Percentiles rank a stretch among this genome's conserved stretches.
These are phyloP conservation scores for Rhazya stricta DNA, from an alignment of 257 asterid species.

Conservation along the genomic window DNA sequence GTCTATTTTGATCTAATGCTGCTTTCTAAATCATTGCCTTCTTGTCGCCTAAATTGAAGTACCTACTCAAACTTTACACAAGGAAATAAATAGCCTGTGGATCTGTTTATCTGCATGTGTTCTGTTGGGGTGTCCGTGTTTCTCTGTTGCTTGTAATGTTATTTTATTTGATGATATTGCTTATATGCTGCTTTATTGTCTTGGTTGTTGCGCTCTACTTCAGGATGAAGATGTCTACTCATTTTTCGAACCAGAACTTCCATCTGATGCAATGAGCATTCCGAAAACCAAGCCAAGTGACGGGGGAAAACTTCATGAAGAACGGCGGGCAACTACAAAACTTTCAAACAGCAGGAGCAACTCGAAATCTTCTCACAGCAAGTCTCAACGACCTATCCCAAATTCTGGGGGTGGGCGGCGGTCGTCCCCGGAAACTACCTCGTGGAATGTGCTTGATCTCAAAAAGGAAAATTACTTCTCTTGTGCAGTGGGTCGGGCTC, in stretches of 20 bases:
- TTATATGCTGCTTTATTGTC: background rate
- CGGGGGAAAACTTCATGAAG: slow-evolving; percentile 32
- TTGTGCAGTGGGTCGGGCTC: slow-evolving; percentile 76
- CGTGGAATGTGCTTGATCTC: slow-evolving; percentile 87
- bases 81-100: background rate
- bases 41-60: too few species aligned
- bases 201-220: slow-evolving; percentile 11
- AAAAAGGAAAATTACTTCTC: slow-evolving; percentile 94
- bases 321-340: slow-evolving; percentile 41
- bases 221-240: slow-evolving; percentile 93
- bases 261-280: slow-evolving; percentile 40
- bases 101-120: background rate
- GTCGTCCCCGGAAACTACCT: slow-evolving; percentile 37
- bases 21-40: background rate
- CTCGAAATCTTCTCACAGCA: slow-evolving; percentile 40
- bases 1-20: background rate
- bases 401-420: slow-evolving; percentile 33
- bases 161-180: background rate
- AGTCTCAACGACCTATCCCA: slow-evolving; percentile 25
- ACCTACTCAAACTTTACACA: too few species aligned
- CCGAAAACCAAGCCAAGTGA: slow-evolving; percentile 47
- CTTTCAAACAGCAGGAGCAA: slow-evolving; percentile 33
- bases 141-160: background rate
- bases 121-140: background rate
- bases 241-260: slow-evolving; percentile 95